Conservation (phyloP, 805 yeast species). For the Metschnikowia cerradonensis region DNA sequence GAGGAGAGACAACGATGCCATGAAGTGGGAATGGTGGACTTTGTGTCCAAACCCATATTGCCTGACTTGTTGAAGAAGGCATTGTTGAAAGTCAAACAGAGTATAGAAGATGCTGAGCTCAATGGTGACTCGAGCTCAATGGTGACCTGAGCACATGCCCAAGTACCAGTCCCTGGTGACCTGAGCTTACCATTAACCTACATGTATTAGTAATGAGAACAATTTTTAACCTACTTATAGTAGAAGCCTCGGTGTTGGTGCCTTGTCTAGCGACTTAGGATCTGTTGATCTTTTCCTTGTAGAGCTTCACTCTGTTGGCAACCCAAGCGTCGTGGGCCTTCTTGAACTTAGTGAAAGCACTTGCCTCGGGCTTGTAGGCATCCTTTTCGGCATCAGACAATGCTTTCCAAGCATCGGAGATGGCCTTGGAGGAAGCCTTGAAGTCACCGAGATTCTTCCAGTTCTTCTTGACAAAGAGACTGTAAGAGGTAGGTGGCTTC, state of each 20-base stretch:
- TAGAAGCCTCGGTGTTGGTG: no score
- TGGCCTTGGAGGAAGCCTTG: constrained; percentile 23
- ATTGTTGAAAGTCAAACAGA: constrained; percentile 17
- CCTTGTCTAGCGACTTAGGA: neutral
- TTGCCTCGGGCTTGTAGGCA: constrained; percentile 19
- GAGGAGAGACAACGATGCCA: constrained; percentile 48
- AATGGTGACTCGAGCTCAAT: neutral
- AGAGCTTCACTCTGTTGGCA: constrained; percentile 23
- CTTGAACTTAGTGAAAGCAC: constrained; percentile 19
- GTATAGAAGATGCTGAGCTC: neutral
- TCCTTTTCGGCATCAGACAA: constrained; percentile 28
- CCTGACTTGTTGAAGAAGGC: constrained; percentile 43
- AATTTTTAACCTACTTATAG: neutral
- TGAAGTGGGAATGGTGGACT: constrained; percentile 50
- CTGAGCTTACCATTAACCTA: neutral
- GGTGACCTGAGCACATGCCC: no score
- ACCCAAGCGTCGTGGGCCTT: constrained; percentile 29
- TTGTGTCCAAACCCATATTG: constrained; percentile 49
- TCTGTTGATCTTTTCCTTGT: constrained; percentile 4
- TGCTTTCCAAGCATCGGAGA: constrained; percentile 29
- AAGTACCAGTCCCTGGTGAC: no score
- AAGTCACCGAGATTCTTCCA: constrained; percentile 22
- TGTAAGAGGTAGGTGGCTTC: constrained; percentile 28
- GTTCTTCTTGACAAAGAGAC: constrained; percentile 27
- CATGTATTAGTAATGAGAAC: neutral